Conservation (phyloP, 164 flowering plant genomes). For the Vitis labrusca region DNA sequence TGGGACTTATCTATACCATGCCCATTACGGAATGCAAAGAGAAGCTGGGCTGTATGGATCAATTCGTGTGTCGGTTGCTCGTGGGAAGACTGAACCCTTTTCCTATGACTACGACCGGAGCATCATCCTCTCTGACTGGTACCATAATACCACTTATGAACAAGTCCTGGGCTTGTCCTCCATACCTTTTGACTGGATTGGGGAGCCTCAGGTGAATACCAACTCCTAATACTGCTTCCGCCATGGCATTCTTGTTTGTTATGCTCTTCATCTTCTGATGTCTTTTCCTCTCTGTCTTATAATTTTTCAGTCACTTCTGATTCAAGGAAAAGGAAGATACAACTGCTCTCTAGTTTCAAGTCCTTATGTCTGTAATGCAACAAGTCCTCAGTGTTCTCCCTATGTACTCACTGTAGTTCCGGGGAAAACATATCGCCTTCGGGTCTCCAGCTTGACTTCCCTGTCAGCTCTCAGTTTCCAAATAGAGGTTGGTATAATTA, state of each 20-base stretch:
- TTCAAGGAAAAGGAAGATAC: slow-evolving; percentile 81
- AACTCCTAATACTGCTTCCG: neutral
- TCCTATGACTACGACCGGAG: slow-evolving; percentile 69
- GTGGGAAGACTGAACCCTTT: slow-evolving; percentile 69
- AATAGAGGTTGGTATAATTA: slow-evolving; percentile 51
- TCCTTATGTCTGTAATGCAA: slow-evolving; percentile 47
- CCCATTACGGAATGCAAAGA: slow-evolving; percentile 92
- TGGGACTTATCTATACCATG: slow-evolving; percentile 87
- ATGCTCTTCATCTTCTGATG: neutral
- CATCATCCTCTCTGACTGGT: slow-evolving; percentile 87
- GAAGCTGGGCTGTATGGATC: slow-evolving; percentile 79
- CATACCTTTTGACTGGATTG: slow-evolving; percentile 71
- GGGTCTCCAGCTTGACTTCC: slow-evolving; percentile 69
- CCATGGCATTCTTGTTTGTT: neutral
- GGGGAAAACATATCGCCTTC: slow-evolving; percentile 72
- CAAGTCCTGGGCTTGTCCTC: slow-evolving; percentile 73
- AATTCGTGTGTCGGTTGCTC: slow-evolving; percentile 54
- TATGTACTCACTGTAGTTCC: slow-evolving; percentile 59
- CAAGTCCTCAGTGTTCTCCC: slow-evolving; percentile 66
- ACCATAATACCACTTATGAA: slow-evolving; percentile 66
- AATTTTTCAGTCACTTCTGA: slow-evolving; percentile 70
- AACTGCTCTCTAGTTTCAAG: slow-evolving; percentile 47
- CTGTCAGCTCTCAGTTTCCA: slow-evolving; percentile 78
- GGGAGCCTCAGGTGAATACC: slow-evolving; percentile 75
- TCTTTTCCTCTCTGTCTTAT: neutral